Percentiles rank a stretch among this genome's conserved stretches.
phyloP scores from a whole-genome alignment of 1,139 yeast species.

The Saccharomyces hybrid region DNA sequence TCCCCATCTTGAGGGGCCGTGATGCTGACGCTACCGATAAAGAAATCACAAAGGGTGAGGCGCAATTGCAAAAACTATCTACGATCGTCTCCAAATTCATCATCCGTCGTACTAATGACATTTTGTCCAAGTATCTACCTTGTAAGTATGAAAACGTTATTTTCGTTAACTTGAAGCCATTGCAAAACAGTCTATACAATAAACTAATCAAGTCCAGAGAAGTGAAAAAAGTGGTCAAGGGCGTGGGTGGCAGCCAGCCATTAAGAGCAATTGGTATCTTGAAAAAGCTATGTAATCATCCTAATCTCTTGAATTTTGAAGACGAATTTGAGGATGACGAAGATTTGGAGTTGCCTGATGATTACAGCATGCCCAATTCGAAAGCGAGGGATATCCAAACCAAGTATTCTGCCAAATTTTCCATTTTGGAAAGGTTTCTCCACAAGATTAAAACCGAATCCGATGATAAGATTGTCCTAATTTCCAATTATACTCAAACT shows the following conservation, averaged over 20 bases:
- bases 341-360: slow-evolving; percentile 56
- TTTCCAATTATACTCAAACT: slow-evolving; percentile 91
- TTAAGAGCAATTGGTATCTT: slow-evolving; percentile 82
- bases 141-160: slow-evolving; percentile 94
- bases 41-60: slow-evolving; percentile 66
- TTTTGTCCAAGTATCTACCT: slow-evolving; percentile 85
- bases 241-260: slow-evolving; percentile 61
- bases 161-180: slow-evolving; percentile 73
- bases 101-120: slow-evolving; percentile 92
- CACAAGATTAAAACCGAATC: slow-evolving; percentile 70
- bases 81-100: slow-evolving; percentile 79
- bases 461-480: slow-evolving; percentile 86
- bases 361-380: slow-evolving; percentile 39
- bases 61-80: slow-evolving; percentile 62
- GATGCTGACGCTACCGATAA: slow-evolving; percentile 86
- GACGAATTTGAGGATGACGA: slow-evolving; percentile 69
- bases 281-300: slow-evolving; percentile 84
- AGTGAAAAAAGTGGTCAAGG: slow-evolving; percentile 54
- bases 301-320: slow-evolving; percentile 71
- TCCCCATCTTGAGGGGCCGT: slow-evolving; percentile 72
- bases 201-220: slow-evolving; percentile 79
- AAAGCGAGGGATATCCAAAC: slow-evolving; percentile 45
- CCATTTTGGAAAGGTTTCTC: slow-evolving; percentile 62
- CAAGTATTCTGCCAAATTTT: slow-evolving; percentile 50
- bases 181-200: slow-evolving; percentile 65